A percentile compares a stretch with the other conserved stretches of the same genome.
phyloP scores from a whole-genome alignment of 805 yeast genomes.

The Wickerhamomyces xylosicus region DNA sequence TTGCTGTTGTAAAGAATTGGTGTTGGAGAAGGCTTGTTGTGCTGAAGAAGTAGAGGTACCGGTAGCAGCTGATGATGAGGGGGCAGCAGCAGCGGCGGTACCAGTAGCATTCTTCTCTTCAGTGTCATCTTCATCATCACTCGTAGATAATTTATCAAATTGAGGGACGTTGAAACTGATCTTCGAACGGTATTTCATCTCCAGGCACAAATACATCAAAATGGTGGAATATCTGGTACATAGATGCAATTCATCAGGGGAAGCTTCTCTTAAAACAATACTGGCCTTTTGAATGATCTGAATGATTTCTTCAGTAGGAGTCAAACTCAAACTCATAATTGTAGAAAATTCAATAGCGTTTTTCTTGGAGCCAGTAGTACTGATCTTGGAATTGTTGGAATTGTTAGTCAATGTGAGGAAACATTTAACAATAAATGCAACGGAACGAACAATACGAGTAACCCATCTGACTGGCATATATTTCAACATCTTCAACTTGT shows the following conservation, averaged over 20 bases:
- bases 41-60: neutral
- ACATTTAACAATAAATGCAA: slow-evolving; percentile 84
- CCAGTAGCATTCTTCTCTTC: slow-evolving; percentile 1
- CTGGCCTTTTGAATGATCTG: slow-evolving; percentile 64
- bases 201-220: slow-evolving; percentile 64
- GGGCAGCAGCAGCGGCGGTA: neutral
- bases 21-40: slow-evolving; percentile 1
- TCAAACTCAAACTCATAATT: slow-evolving; percentile 44
- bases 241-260: slow-evolving; percentile 84
- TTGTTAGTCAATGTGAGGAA: slow-evolving; percentile 48
- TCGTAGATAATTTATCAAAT: slow-evolving; percentile 14
- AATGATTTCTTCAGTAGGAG: slow-evolving; percentile 63
- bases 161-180: slow-evolving; percentile 18
- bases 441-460: slow-evolving; percentile 75
- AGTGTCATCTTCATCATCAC: slow-evolving; percentile 14
- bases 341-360: slow-evolving; percentile 36
- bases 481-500: slow-evolving; percentile 48
- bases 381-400: slow-evolving; percentile 6
- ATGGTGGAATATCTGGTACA: slow-evolving; percentile 74
- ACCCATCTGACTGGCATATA: slow-evolving; percentile 93
- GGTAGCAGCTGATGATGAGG: too few species aligned
- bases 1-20: slow-evolving; percentile 1
- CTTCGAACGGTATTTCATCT: slow-evolving; percentile 45
- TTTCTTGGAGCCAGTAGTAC: slow-evolving; percentile 14
- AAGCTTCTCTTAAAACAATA: slow-evolving; percentile 61